Evolutionary conservation across 1,139 yeast species (phyloP).

Genomic region (Blastobotrys petasosporus): DNA sequence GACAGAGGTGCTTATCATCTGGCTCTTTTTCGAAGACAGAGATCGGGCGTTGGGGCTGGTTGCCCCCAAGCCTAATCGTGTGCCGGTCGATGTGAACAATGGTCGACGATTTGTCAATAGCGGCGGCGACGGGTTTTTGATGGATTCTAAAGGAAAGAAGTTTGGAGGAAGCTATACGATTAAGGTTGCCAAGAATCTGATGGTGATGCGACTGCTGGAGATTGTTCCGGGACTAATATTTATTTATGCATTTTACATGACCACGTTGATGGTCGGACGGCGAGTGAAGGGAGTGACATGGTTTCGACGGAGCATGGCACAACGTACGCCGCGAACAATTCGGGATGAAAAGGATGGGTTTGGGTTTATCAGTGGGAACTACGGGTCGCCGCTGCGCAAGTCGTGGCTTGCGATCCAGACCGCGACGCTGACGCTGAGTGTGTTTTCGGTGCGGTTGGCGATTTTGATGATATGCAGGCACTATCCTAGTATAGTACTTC

Average conservation of each 20-base stretch:
- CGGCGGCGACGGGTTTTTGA: too few relatives aligned
- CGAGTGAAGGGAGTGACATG: neutral
- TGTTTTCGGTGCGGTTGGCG: conserved; percentile 2
- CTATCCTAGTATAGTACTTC: neutral
- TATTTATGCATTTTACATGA: conserved; percentile 13
- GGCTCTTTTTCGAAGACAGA: neutral
- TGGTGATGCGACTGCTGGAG: conserved; percentile 14
- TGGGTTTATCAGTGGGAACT: conserved; percentile 15
- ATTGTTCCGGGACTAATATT: conserved; percentile 16
- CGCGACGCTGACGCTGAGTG: conserved; percentile 1
- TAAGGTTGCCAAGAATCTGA: neutral
- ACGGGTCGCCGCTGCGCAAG: conserved; percentile 12
- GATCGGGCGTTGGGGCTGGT: too few relatives aligned
- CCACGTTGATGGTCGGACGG: conserved; percentile 8
- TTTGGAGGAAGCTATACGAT: too few relatives aligned
- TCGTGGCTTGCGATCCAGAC: conserved; percentile 13
- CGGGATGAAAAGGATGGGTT: conserved; percentile 3
- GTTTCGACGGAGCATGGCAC: neutral
- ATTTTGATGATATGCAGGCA: conserved; percentile 3
- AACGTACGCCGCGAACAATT: neutral
- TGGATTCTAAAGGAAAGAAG: too few relatives aligned
- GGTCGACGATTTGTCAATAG: too few relatives aligned
- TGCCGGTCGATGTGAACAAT: too few relatives aligned
- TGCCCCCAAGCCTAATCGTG: too few relatives aligned
- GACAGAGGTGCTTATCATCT: conserved; percentile 10